phyloP scores from a whole-genome alignment of 768 basidiomycete species.

The Postia placenta region DNA sequence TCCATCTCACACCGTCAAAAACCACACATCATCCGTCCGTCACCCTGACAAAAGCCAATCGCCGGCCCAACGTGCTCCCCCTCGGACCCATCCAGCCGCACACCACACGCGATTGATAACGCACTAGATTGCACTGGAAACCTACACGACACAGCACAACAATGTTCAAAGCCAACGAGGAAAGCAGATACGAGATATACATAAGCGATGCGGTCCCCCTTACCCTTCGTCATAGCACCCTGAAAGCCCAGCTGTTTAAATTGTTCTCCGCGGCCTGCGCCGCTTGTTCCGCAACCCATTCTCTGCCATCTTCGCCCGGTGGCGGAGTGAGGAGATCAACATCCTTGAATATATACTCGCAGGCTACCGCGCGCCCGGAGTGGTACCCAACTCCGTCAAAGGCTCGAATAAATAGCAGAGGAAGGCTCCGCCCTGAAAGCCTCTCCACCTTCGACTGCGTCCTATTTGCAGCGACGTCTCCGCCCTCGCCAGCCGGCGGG shows the following conservation, averaged over 20 bases:
- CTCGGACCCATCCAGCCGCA: no score
- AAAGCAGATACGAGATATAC: constrained; percentile 10
- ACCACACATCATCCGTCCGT: no score
- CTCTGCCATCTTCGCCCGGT: constrained; percentile 43
- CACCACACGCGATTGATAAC: no score
- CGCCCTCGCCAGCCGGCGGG: constrained; percentile 29
- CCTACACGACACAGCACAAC: not conserved
- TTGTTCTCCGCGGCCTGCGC: constrained; percentile 48
- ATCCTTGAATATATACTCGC: constrained; percentile 72
- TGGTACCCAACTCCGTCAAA: constrained; percentile 87
- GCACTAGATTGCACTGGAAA: no score
- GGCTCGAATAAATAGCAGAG: constrained; percentile 74
- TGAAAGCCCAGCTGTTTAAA: constrained; percentile 73
- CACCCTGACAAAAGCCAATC: no score
- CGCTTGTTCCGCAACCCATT: constrained; percentile 70
- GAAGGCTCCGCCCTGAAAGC: constrained; percentile 64
- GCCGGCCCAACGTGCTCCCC: no score
- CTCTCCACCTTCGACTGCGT: not conserved
- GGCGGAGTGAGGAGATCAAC: constrained; percentile 45
- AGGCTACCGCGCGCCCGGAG: constrained; percentile 77
- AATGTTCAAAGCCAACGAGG: not conserved
- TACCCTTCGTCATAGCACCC: constrained; percentile 51
- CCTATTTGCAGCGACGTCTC: constrained; percentile 27
- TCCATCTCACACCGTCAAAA: not conserved
- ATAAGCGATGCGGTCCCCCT: constrained; percentile 2